Percentiles rank a stretch among this genome's conserved stretches.
Evolutionary conservation across 345 rosid genomes (phyloP).

Genomic region (Hibiscus tridactylites): DNA sequence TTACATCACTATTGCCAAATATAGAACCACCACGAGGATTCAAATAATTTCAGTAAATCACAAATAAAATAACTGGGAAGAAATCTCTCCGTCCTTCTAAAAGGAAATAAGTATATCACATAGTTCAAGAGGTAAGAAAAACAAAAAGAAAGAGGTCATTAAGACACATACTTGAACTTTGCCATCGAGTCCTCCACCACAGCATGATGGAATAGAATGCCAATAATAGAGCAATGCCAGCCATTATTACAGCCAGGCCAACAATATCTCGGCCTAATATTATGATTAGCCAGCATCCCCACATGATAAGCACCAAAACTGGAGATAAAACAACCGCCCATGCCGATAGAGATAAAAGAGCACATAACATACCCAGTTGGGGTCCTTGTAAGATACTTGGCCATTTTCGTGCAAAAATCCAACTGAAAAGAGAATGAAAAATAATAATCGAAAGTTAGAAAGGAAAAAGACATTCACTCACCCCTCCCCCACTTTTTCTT

Average conservation of each 20-base stretch:
- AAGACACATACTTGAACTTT: slow-evolving; percentile 77
- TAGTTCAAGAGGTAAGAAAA: not conserved
- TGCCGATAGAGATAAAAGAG: slow-evolving; percentile 55
- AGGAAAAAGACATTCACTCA: not conserved
- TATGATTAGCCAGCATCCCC: slow-evolving; percentile 87
- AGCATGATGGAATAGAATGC: slow-evolving; percentile 98
- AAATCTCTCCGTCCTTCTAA: not conserved
- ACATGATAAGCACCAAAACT: slow-evolving; percentile 60
- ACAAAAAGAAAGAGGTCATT: not conserved
- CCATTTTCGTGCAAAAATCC: slow-evolving; percentile 99
- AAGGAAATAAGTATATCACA: not conserved
- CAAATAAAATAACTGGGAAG: not conserved
- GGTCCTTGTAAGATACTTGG: slow-evolving; percentile 79
- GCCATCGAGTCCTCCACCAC: slow-evolving; percentile 99
- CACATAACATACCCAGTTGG: slow-evolving; percentile 70
- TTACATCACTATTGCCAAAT: not conserved
- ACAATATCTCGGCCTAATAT: slow-evolving; percentile 73
- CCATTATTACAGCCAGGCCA: slow-evolving; percentile 96
- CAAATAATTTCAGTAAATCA: not conserved
- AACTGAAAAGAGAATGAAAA: slow-evolving; percentile 43
- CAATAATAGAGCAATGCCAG: slow-evolving; percentile 88
- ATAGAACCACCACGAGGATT: not conserved
- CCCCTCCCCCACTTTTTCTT: not conserved
- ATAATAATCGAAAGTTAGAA: not conserved
- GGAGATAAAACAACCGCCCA: slow-evolving; percentile 88